Evolutionary conservation across 805 yeast genomes (phyloP).

Genomic region (Nakazawaea ishiwadae): DNA sequence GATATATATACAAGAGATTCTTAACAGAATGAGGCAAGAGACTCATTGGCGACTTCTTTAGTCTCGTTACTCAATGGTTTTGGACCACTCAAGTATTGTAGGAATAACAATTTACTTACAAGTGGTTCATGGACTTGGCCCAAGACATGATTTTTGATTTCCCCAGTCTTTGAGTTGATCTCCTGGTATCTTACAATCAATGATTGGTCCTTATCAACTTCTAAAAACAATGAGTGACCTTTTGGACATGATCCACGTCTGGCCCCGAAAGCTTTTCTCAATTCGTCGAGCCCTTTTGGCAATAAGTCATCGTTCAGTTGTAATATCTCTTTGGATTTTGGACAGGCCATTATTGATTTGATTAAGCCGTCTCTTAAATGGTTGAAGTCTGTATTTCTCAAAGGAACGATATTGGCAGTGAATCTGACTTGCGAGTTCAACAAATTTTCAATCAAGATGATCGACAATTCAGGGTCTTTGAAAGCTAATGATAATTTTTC

Average conservation of each 20-base stretch:
- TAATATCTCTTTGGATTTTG: constrained; percentile 44
- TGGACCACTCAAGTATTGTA: constrained; percentile 70
- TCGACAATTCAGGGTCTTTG: constrained; percentile 47
- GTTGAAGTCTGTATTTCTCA: constrained; percentile 84
- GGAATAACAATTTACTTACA: constrained; percentile 61
- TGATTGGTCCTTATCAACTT: constrained; percentile 43
- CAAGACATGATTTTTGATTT: constrained; percentile 1
- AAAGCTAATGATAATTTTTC: constrained; percentile 40
- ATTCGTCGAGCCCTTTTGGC: constrained; percentile 63
- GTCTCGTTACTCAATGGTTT: constrained; percentile 61
- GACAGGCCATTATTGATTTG: constrained; percentile 69
- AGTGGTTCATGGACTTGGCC: constrained; percentile 41
- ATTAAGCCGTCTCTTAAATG: constrained; percentile 88
- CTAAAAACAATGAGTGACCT: constrained; percentile 62
- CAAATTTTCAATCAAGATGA: constrained; percentile 49
- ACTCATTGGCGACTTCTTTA: constrained; percentile 35
- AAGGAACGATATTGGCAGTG: constrained; percentile 75
- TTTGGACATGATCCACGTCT: constrained; percentile 71
- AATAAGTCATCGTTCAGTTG: constrained; percentile 38
- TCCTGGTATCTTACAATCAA: constrained; percentile 40
- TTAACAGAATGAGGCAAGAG: constrained; percentile 4
- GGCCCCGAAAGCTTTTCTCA: constrained; percentile 53
- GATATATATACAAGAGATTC: too few relatives aligned
- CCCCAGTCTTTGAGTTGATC: constrained; percentile 23
- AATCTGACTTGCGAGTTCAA: constrained; percentile 57